Evolutionary conservation across 495 filamentous ascomycete genomes (phyloP).

Genomic region (Penicillium riverlandense): DNA sequence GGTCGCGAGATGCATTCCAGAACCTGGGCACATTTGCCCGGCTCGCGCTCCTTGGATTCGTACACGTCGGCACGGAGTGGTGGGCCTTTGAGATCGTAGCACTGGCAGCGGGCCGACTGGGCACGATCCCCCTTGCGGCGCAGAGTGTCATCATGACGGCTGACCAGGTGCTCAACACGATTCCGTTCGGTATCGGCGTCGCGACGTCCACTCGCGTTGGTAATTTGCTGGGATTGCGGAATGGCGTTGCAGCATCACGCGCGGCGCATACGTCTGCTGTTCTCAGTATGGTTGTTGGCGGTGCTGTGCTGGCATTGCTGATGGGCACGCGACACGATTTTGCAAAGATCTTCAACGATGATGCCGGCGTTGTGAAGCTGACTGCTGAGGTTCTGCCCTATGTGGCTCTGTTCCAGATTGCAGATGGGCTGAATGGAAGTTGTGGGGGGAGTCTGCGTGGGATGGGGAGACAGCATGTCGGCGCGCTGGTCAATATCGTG

Average conservation of each 20-base stretch:
- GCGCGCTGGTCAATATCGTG: constrained; percentile 81
- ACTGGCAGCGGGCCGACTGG: constrained; percentile 74
- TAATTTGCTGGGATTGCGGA: constrained; percentile 69
- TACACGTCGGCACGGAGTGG: constrained; percentile 95
- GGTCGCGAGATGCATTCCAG: constrained; percentile 54
- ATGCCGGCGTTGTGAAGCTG: constrained; percentile 63
- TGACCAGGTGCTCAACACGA: constrained; percentile 86
- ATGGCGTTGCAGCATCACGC: constrained; percentile 59
- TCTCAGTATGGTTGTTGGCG: constrained; percentile 63
- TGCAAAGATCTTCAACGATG: constrained; percentile 79
- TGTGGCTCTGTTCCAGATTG: constrained; percentile 92
- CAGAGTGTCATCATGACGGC: constrained; percentile 94
- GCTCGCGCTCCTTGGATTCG: constrained; percentile 67
- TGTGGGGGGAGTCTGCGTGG: constrained; percentile 79
- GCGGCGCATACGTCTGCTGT: constrained; percentile 74
- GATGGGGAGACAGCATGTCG: constrained; percentile 84
- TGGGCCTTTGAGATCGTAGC: constrained; percentile 98
- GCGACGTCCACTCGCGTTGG: constrained; percentile 75
- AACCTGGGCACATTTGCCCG: constrained; percentile 69
- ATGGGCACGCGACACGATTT: constrained; percentile 71
- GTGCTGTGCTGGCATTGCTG: constrained; percentile 60
- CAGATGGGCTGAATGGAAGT: constrained; percentile 78
- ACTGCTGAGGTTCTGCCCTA: constrained; percentile 80
- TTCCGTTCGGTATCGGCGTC: constrained; percentile 87
- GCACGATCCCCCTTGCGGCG: constrained; percentile 75